These are phyloP conservation scores for Colletotrichum sojae DNA, from an alignment of 2,329 filamentous ascomycete species.

Conservation along the genomic window DNA sequence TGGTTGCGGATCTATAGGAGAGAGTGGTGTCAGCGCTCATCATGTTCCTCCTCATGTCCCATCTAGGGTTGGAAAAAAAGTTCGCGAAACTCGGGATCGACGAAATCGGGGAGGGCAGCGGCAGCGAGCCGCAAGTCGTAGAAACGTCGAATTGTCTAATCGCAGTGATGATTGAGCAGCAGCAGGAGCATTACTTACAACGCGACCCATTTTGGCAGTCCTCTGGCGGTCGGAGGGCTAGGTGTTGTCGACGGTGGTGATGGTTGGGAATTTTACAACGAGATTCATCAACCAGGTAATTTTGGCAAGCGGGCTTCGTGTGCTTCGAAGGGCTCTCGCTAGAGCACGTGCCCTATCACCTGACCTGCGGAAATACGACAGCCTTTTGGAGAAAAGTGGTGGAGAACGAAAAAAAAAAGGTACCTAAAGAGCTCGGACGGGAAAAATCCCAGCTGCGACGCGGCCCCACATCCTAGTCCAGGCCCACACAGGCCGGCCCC, in stretches of 20 bases:
- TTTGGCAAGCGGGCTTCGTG: constrained; percentile 19
- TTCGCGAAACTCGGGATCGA: constrained; percentile 30
- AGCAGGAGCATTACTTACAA: constrained; percentile 53
- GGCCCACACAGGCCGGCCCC: neutral
- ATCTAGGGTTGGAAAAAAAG: constrained; percentile 19
- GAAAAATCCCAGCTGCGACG: constrained; percentile 23
- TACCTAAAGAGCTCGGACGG: constrained; percentile 11
- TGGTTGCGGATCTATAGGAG: constrained; percentile 72
- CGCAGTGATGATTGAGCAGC: constrained; percentile 17
- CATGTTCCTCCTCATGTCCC: neutral
- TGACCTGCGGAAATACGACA: neutral
- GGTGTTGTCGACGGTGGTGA: constrained; percentile 41
- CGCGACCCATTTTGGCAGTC: constrained; percentile 66
- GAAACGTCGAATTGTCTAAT: neutral
- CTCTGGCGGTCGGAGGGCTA: constrained; percentile 42
- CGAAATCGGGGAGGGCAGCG: constrained; percentile 14
- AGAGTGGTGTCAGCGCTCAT: constrained; percentile 33
- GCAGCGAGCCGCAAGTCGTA: constrained; percentile 24
- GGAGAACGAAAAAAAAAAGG: neutral
- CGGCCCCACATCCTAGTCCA: constrained; percentile 6
- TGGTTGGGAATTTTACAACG: constrained; percentile 31
- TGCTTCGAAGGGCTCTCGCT: constrained; percentile 28
- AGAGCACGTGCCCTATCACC: constrained; percentile 27
- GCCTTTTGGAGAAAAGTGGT: neutral
- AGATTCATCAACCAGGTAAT: constrained; percentile 17